phyloP scores from a whole-genome alignment of 2,329 filamentous ascomycete genomes.

The Elsinoe batatas region DNA sequence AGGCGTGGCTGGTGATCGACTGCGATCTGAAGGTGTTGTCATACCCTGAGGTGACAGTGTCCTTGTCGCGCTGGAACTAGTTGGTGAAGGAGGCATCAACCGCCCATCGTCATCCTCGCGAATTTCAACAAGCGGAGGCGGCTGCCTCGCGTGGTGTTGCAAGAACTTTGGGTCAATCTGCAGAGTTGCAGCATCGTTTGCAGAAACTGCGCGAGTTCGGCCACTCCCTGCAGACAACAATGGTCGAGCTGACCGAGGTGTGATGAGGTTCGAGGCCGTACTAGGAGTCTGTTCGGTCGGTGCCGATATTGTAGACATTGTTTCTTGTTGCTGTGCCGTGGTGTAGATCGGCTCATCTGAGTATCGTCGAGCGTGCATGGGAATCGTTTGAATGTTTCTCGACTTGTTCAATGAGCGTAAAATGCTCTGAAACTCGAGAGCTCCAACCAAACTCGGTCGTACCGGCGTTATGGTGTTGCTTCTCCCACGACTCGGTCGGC shows the following conservation, averaged over 20 bases:
- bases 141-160: constrained; percentile 1
- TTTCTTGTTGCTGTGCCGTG: constrained; percentile 37
- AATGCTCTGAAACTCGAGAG: constrained; percentile 84
- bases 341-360: constrained; percentile 51
- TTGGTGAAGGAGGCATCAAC: constrained; percentile 11
- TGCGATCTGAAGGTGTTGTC: constrained; percentile 2
- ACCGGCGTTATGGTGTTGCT: constrained; percentile 74
- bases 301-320: constrained; percentile 40
- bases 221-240: constrained; percentile 14
- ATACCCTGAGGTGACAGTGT: neutral
- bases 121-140: constrained; percentile 12
- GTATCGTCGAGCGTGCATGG: constrained; percentile 59
- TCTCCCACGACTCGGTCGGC: constrained; percentile 55
- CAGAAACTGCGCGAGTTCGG: constrained; percentile 46
- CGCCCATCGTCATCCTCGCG: constrained; percentile 19
- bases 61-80: neutral
- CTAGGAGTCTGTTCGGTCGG: constrained; percentile 32
- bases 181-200: constrained; percentile 45
- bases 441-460: constrained; percentile 83
- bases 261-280: constrained; percentile 13
- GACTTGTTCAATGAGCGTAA: constrained; percentile 78
- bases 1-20: neutral
- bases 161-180: constrained; percentile 32
- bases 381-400: constrained; percentile 61
- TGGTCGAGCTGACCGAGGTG: constrained; percentile 6